Base-by-base conservation (phyloP, 176 grass and related monocot genomes). In the Echinochloa phyllopogon region DNA sequence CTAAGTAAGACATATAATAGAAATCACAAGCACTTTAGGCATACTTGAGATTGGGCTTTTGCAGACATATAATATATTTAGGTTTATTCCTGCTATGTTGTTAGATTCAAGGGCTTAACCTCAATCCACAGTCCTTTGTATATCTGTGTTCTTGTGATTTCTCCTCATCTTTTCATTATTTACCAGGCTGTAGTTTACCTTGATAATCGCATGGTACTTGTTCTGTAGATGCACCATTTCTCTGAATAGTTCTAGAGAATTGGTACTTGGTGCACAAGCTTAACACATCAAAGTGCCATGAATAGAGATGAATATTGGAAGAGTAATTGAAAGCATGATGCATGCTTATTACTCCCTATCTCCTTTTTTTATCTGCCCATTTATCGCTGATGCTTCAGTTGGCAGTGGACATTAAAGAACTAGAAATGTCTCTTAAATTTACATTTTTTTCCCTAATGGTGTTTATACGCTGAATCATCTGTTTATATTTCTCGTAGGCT, bases 401-500 rank as follows among this genome's bases (percentile, higher is more conserved):
- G 6, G 42, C 24, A 52, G 21, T 79, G 57, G 14, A 38, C 41
- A 40, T 29, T 25, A 75, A 67, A 55, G 23, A 74, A 77, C 3
- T 48, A n/a, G 17, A 51, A 18, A 78, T 15, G 20, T 8, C 3
- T 76, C 4, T 51, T 69, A 47, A 60, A 59, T 85, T 56, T 45
- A 44, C 20, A 33, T 33, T 33, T 10, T 6, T 18, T 14, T 77
- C 78, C 78, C 11, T 74, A 61, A 73, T 44, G 12, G 29, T 50
- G 80, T 29, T 74, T 72, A 63, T 79, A 3, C 85, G 52, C 33
- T 69, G 66, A 73, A 4, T 17, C 39, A 37, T 86, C 45, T 9
- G 65, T 82, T 10, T 83, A 48, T 82, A 77, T 57, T 95, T 64
- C 74, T 63, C 51, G 55, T 86, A 99, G 97, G 97, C 21, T 99